phyloP scores from a whole-genome alignment of 192 early-diverging fungal genomes.

The Haplosporangium gracile region DNA sequence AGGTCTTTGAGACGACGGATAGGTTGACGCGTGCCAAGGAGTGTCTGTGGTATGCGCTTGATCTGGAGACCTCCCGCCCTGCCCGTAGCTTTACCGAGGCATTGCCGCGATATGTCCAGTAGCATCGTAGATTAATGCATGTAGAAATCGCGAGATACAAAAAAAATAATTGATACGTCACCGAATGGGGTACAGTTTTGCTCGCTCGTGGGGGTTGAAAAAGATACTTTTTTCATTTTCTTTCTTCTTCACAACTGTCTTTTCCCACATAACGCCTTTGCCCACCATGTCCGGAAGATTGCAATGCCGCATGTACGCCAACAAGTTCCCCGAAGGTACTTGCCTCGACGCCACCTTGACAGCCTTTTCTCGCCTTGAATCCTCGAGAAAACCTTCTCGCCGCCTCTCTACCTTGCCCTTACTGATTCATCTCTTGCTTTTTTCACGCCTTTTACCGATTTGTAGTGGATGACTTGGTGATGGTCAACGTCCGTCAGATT shows the following conservation, averaged over 20 bases:
- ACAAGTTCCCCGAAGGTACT: constrained; percentile 83
- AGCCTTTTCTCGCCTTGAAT: background rate
- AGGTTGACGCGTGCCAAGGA: constrained; percentile 63
- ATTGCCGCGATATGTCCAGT: constrained; percentile 47
- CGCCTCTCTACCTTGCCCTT: too few relatives aligned
- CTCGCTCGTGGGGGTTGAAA: background rate
- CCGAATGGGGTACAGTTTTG: background rate
- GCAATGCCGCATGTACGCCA: constrained; percentile 93
- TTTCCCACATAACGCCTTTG: background rate
- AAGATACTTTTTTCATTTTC: background rate
- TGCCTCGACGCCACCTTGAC: background rate
- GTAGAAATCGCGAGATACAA: background rate
- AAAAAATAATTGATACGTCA: background rate
- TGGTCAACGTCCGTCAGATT: constrained; percentile 95
- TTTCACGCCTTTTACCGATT: too few relatives aligned
- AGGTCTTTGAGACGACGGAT: constrained; percentile 60
- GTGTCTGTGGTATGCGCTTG: constrained; percentile 71
- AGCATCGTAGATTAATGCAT: background rate
- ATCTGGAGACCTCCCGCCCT: constrained; percentile 66
- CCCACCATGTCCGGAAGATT: constrained; percentile 47
- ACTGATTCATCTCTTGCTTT: background rate
- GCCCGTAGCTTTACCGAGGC: constrained; percentile 60
- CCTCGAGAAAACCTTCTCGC: background rate
- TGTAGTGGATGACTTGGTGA: constrained; percentile 87
- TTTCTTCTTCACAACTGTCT: background rate